Percentiles rank a stretch among this genome's conserved stretches.
Conservation (phyloP, 192 early-diverging fungal species). For the Coemansia sp. region DNA sequence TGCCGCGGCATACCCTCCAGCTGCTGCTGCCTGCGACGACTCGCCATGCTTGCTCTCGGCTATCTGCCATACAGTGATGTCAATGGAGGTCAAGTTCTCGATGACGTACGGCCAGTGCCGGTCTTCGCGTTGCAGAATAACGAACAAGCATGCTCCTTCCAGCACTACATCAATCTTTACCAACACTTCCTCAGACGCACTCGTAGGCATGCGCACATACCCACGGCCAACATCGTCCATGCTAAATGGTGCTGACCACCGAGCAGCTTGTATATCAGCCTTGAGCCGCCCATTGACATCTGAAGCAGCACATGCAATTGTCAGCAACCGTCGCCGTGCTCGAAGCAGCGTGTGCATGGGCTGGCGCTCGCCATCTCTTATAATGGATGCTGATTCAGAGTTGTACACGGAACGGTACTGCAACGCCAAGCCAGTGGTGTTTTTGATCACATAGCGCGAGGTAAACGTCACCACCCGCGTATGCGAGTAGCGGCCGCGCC, state of each 20-base stretch:
- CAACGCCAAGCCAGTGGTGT: constrained; percentile 69
- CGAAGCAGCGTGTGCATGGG: constrained; percentile 70
- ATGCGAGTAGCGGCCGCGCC: constrained; percentile 79
- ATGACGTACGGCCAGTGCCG: constrained; percentile 85
- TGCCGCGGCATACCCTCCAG: background rate
- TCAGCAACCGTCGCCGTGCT: constrained; percentile 64
- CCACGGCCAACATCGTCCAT: constrained; percentile 84
- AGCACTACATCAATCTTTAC: constrained; percentile 80
- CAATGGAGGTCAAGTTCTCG: constrained; percentile 52
- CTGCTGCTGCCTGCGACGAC: background rate
- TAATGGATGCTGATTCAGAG: constrained; percentile 46
- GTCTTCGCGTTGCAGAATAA: constrained; percentile 73
- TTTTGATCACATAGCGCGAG: constrained; percentile 87
- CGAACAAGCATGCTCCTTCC: constrained; percentile 88
- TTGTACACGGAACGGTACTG: constrained; percentile 71
- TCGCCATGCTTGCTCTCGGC: constrained; percentile 11
- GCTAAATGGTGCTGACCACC: constrained; percentile 84
- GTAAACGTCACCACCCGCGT: constrained; percentile 89
- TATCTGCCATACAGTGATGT: constrained; percentile 76
- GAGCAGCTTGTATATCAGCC: constrained; percentile 40
- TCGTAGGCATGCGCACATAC: constrained; percentile 70
- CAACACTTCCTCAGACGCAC: constrained; percentile 40
- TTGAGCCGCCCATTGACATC: constrained; percentile 1
- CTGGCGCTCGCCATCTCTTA: constrained; percentile 54
- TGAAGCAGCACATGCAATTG: constrained; percentile 59